Base-by-base conservation (phyloP, 129 eudicot species). In the Ambrosia artemisiifolia region DNA sequence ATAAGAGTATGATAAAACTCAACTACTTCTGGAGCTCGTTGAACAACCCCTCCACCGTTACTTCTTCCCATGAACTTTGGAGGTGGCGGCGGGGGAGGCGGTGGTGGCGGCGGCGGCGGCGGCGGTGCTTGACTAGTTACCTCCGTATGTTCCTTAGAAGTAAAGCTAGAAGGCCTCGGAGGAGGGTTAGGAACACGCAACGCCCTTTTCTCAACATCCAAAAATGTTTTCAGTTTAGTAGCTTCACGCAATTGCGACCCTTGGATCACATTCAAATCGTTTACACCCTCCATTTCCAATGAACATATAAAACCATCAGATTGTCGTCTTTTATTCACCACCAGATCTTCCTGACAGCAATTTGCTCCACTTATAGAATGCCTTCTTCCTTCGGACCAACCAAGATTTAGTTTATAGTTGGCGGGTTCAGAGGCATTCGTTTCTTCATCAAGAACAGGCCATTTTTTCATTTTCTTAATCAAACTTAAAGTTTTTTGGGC, bases 1-100 rank as follows among this genome's bases (percentile, higher is more conserved):
- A 92, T 92, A 50, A 92, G 95, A 1, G 98, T 85, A 85, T 92
- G 98, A 81, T 92, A 92, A 74, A 92, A 86, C 81, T 89, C 96
- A 60, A 92, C 98, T 1, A 92, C 98, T 81, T 92, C 88, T 57
- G 98, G 98, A 68, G 96, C 98, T 46, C 96, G 85, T 65, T 92
- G 91, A 69, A 92, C 98, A 70, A 43, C 80, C 65, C 92, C 96
- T 0, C 81, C 48, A 4, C 78, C 36, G 5, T 53, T 67, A 51
- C 16, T 80, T 54, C 89, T 75, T 19, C 84, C 79, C 19, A 30
- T 57, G 63, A 83, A 79, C 68, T 81, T 89, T 6, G 85, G 93
- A 57, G 97, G 91, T 0, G 95, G 97, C 3, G 95, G 97, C 0
- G 96, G 96, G 0, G 96, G 97, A 1, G 95, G 97, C 2, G 94